Conservation (phyloP, 2,329 filamentous ascomycete species). For the Sarocladium kiliense region DNA sequence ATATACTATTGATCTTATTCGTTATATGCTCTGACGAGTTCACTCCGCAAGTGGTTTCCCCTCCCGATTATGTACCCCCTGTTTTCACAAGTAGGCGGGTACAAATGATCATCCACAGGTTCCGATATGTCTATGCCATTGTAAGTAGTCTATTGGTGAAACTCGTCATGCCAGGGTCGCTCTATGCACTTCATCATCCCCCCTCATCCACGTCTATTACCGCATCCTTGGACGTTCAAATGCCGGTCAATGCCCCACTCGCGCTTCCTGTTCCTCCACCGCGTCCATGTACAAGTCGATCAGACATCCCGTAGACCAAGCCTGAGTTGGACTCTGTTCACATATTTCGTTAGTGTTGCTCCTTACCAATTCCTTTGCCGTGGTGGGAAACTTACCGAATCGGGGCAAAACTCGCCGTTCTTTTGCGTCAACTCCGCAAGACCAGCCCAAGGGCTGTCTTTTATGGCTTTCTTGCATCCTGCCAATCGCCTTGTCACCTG, state of each 20-base stretch:
- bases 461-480: slow-evolving; percentile 81
- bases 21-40: too few relatives aligned
- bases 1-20: neutral
- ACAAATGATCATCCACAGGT: neutral
- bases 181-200: neutral
- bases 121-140: neutral
- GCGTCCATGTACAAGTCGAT: slow-evolving; percentile 97
- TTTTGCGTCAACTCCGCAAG: slow-evolving; percentile 91
- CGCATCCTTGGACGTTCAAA: neutral
- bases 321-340: slow-evolving; percentile 79
- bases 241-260: too few relatives aligned
- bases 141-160: neutral
- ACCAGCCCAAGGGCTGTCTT: slow-evolving; percentile 79
- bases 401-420: slow-evolving; percentile 73
- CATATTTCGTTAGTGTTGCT: neutral
- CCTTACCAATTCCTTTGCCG: neutral
- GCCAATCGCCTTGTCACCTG: slow-evolving; percentile 80
- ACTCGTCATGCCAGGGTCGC: neutral
- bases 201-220: neutral
- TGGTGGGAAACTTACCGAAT: slow-evolving; percentile 65
- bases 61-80: too few relatives aligned
- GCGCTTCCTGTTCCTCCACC: slow-evolving; percentile 41
- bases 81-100: too few relatives aligned
- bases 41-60: too few relatives aligned
- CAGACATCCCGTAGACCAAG: slow-evolving; percentile 92